Base-by-base conservation (phyloP, 2,329 filamentous ascomycete genomes). In the Apiospora sp. region DNA sequence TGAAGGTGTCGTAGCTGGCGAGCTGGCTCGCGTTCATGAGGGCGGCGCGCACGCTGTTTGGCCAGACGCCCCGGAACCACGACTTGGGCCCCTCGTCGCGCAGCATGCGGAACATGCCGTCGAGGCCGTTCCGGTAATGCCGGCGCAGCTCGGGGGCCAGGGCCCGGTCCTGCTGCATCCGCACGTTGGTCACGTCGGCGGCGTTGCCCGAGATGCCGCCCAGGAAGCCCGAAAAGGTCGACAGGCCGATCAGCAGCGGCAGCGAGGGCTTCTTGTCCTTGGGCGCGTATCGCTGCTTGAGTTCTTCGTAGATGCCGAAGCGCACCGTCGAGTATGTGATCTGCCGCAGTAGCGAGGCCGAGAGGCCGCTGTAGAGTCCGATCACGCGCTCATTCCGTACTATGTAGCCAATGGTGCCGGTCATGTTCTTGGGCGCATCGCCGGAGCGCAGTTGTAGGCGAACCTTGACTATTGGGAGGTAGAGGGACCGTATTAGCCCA, bases 281-380 rank as follows among this genome's bases (percentile, higher is more conserved):
- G 48, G 79, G 78, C 49, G 90, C 89, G 80, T 92, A 87, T 70
- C 88, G 89, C 34, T 89, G 85, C 85, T 99, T 99, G 73, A 98
- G 87, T 77, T 97, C 92, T 84, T 98, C 96, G 87, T 99, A 99
- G 75, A 98, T 91, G 75, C 95, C 96, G 85, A 99, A 99, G 68
- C 96, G 94, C 49, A 95, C 96, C 69, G 96, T 99, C 73, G 93
- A 96, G 86, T 99, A 99, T 73, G 96, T 98, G 77, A 95, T 89
- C 86, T 98, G 96, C 76, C 96, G 95, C 72, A 98, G 89, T 68
- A 98, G 90, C 72, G 95, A 96, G 76, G 96, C 96, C 2, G 95
- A 97, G 73, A 98, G 91, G 85, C 96, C 96, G 79, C 90, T 92
- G 84, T 99, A 99, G 68, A 99, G 89, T 41, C 95, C 96, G 43